Conservation (phyloP, 768 basidiomycete species). For the Auricularia sp. region DNA sequence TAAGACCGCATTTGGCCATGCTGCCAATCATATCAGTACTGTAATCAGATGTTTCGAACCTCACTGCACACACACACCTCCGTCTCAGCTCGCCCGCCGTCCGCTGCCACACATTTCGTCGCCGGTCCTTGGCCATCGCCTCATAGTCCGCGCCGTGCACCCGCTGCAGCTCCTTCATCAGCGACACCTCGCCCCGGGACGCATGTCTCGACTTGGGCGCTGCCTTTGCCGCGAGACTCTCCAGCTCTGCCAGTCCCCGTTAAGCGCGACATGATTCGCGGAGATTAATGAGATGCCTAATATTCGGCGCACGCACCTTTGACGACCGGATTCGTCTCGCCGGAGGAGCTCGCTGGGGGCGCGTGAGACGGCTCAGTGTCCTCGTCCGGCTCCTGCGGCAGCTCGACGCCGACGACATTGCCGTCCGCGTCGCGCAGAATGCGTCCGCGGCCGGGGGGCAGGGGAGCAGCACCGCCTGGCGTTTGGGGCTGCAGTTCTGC, state of each 20-base stretch:
- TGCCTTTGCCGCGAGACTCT: conserved; percentile 41
- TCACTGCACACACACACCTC: conserved; percentile 11
- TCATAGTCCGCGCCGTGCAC: conserved; percentile 65
- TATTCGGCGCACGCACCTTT: conserved; percentile 27
- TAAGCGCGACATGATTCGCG: background rate
- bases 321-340: conserved; percentile 21
- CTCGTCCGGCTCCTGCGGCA: conserved; percentile 46
- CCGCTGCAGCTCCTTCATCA: conserved; percentile 53
- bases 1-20: background rate
- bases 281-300: background rate
- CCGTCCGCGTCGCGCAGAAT: conserved; percentile 76
- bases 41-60: background rate
- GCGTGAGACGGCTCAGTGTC: conserved; percentile 6
- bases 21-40: background rate
- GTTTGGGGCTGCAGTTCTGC: conserved; percentile 10
- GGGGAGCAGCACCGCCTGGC: conserved; percentile 16
- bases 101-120: conserved; percentile 72
- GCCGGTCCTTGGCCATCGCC: conserved; percentile 70
- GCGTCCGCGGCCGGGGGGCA: conserved; percentile 62
- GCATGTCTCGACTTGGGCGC: conserved; percentile 45
- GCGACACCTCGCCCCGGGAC: conserved; percentile 58
- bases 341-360: background rate
- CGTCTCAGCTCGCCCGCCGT: conserved; percentile 61
- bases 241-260: conserved; percentile 40
- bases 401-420: conserved; percentile 58